Conservation (phyloP, 2,329 filamentous ascomycete species). For the Orbilia oligospora region DNA sequence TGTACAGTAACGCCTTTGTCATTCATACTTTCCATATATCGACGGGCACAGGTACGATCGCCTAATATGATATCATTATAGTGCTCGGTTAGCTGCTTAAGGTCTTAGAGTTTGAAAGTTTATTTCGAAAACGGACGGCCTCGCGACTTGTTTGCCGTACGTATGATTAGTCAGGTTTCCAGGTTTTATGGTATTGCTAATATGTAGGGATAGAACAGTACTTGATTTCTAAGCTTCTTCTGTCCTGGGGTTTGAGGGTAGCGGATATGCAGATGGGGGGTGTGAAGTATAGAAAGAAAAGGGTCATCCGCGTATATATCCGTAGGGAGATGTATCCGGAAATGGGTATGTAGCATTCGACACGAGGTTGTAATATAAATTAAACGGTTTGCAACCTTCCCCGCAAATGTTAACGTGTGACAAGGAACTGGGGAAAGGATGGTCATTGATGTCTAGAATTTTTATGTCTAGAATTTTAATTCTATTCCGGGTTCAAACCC, state of each 20-base stretch:
- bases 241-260: not conserved
- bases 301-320: constrained; percentile 13
- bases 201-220: not conserved
- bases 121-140: constrained; percentile 39
- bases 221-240: not conserved
- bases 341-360: not conserved
- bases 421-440: not conserved
- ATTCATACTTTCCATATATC: constrained; percentile 2
- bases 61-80: constrained; percentile 10
- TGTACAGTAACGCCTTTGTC: not conserved
- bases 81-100: constrained; percentile 14
- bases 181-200: constrained; percentile 10
- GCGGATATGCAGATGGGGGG: not conserved
- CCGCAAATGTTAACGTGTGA: constrained; percentile 4
- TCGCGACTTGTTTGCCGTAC: constrained; percentile 19
- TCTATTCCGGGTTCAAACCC: not conserved
- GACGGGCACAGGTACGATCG: constrained; percentile 14
- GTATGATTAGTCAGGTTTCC: not conserved
- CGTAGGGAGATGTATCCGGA: not conserved
- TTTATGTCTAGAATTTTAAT: not conserved
- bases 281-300: not conserved
- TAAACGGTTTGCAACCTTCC: constrained; percentile 17
- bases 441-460: not conserved
- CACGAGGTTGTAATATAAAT: constrained; percentile 13
- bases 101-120: constrained; percentile 23